A percentile compares a stretch with the other conserved stretches of the same genome.
phyloP scores from a whole-genome alignment of 2,329 filamentous ascomycete species.

The Cryphonectria nitschkei region DNA sequence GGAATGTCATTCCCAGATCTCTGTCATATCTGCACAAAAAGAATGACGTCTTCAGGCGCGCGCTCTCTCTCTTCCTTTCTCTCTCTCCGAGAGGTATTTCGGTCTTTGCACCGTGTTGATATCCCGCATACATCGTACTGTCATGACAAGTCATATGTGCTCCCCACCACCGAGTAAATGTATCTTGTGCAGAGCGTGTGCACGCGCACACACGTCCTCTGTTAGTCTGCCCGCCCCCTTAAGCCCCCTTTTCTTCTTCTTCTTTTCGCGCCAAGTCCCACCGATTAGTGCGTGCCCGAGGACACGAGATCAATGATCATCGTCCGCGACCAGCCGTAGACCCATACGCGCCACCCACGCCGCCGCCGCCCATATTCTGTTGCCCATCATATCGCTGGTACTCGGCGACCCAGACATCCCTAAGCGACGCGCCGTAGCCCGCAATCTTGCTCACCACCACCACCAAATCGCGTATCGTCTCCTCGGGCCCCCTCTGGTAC shows the following conservation, averaged over 20 bases:
- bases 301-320: background rate
- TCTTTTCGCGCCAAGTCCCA: conserved; percentile 5
- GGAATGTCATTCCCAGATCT: conserved; percentile 19
- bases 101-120: background rate
- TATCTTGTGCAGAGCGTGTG: background rate
- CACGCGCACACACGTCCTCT: background rate
- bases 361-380: conserved; percentile 38
- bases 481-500: conserved; percentile 68
- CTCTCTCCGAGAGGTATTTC: background rate
- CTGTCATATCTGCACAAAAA: conserved; percentile 5
- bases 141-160: conserved; percentile 17
- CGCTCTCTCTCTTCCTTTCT: no score
- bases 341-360: conserved; percentile 16
- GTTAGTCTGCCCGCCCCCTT: conserved; percentile 1
- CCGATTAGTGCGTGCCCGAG: background rate
- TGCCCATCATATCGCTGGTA: conserved; percentile 61
- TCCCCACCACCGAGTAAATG: conserved; percentile 1
- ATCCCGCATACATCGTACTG: conserved; percentile 6
- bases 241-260: background rate
- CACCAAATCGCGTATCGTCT: conserved; percentile 62
- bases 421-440: conserved; percentile 52
- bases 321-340: conserved; percentile 7
- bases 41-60: background rate
- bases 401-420: conserved; percentile 60
- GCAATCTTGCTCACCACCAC: conserved; percentile 48